Evolutionary conservation across 2,329 filamentous ascomycete genomes (phyloP).

Genomic region (Clarireedia monteithiana): DNA sequence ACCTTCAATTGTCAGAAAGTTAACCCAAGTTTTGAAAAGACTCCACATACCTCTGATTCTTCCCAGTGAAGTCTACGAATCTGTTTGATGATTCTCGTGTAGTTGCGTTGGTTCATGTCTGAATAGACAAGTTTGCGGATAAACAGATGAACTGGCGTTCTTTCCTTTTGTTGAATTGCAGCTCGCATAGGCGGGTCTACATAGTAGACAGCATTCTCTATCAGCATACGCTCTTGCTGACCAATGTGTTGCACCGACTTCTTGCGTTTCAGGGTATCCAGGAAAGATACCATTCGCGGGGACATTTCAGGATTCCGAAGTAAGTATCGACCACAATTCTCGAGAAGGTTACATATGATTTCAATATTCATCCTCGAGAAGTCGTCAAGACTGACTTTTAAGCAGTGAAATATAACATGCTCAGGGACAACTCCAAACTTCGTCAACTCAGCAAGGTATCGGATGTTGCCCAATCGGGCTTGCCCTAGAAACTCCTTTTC

Average conservation of each 20-base stretch:
- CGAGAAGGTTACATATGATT: constrained; percentile 90
- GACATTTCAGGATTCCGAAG: constrained; percentile 88
- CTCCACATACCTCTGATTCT: constrained; percentile 60
- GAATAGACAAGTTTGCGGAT: constrained; percentile 87
- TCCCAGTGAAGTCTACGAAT: constrained; percentile 97
- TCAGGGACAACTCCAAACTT: constrained; percentile 98
- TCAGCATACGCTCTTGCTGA: constrained; percentile 93
- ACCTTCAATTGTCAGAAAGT: constrained; percentile 17
- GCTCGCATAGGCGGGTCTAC: constrained; percentile 91
- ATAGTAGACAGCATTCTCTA: constrained; percentile 97
- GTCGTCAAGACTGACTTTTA: constrained; percentile 95
- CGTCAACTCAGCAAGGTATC: constrained; percentile 94
- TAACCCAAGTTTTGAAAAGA: background rate
- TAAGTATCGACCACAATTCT: constrained; percentile 93
- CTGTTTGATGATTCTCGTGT: constrained; percentile 89
- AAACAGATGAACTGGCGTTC: constrained; percentile 87
- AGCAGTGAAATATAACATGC: constrained; percentile 96
- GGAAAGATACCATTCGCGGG: constrained; percentile 85
- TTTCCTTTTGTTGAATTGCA: constrained; percentile 93
- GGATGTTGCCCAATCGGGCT: constrained; percentile 86
- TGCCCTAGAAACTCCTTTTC: constrained; percentile 96
- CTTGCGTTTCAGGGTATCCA: constrained; percentile 92
- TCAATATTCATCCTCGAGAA: constrained; percentile 99
- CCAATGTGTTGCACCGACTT: constrained; percentile 93
- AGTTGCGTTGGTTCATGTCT: constrained; percentile 89